Base-by-base conservation (phyloP, 768 basidiomycete species). In the Lenzites betulinus region DNA sequence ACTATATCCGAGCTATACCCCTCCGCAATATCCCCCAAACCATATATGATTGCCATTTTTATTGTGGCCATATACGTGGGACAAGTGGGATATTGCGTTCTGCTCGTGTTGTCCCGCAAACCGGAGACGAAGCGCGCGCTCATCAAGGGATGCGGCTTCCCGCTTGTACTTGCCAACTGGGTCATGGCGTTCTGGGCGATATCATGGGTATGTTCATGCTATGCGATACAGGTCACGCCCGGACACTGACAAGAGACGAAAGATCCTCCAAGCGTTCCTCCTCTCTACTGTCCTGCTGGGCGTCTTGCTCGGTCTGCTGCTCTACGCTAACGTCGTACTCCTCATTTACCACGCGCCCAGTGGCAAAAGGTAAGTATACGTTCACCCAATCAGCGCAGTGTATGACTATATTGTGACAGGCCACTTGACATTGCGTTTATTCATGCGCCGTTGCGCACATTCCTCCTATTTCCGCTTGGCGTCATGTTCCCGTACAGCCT, bases 401-500 rank as follows among this genome's bases (percentile, higher is more conserved):
- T n/a, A 33, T 23, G 1, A 12, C 22, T 28, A 36, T 8, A 35
- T 7, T 33, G 16, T 42, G 4, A 11, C 46, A 70, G 86, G 1
- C 92, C 92, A 0, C 72, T 95, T 41, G 93, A 95, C 71, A 85
- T 84, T 35, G 79, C 87, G 0, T 86, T 95, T 64, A 91, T 97
- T 57, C 95, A 97, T 66, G 90, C 91, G 0, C 95, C 95, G 0
- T 77, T 96, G 54, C 81, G 91, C 2, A 86, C 93, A 60, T 89
- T 89, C 68, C 68, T 79, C 55, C 67, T 76, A 12, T 61, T 87
- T 2, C 82, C 84, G 2, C 70, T 88, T 26, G 74, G 73, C 3
- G 75, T 89, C 36, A 74, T 89, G 58, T 86, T 92, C 61, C 79
- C 83, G 0, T 83, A 85, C 63, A 82, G 80, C 41, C 79, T 87